Evolutionary conservation across 2,329 filamentous ascomycete genomes (phyloP).

Genomic region (Talaromyces funiculosus): DNA sequence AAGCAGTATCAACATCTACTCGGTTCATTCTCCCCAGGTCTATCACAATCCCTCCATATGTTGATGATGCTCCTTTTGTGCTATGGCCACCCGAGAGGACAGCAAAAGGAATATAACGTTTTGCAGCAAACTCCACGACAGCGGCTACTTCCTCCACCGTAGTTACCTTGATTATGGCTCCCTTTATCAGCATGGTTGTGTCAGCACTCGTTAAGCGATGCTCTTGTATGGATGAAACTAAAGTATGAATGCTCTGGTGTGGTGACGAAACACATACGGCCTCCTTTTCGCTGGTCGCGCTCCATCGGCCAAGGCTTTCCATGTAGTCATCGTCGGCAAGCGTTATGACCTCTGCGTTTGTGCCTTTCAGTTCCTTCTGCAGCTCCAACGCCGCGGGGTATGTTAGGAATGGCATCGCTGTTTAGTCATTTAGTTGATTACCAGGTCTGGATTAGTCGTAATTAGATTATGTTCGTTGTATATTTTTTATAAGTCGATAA

Average conservation of each 20-base stretch:
- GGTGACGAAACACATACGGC: slow-evolving; percentile 3
- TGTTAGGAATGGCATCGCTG: slow-evolving; percentile 2
- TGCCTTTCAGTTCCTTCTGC: background rate
- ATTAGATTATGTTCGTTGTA: background rate
- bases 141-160: slow-evolving; percentile 1
- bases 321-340: slow-evolving; percentile 2
- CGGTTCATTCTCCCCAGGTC: slow-evolving; percentile 50
- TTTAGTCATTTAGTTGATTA: background rate
- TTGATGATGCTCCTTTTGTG: slow-evolving; percentile 50
- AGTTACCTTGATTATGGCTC: slow-evolving; percentile 1
- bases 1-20: slow-evolving; percentile 45
- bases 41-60: slow-evolving; percentile 52
- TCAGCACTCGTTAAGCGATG: background rate
- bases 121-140: background rate
- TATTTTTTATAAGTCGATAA: background rate
- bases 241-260: background rate
- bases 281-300: slow-evolving; percentile 1
- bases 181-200: slow-evolving; percentile 3
- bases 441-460: background rate
- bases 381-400: background rate
- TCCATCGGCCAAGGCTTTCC: background rate
- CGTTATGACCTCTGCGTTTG: background rate
- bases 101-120: slow-evolving; percentile 22
- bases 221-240: background rate
- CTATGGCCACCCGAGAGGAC: slow-evolving; percentile 40